A percentile compares a stretch with the other conserved stretches of the same genome.
Evolutionary conservation across 257 asterid species (phyloP).

Genomic region (Euphrasia confusa): DNA sequence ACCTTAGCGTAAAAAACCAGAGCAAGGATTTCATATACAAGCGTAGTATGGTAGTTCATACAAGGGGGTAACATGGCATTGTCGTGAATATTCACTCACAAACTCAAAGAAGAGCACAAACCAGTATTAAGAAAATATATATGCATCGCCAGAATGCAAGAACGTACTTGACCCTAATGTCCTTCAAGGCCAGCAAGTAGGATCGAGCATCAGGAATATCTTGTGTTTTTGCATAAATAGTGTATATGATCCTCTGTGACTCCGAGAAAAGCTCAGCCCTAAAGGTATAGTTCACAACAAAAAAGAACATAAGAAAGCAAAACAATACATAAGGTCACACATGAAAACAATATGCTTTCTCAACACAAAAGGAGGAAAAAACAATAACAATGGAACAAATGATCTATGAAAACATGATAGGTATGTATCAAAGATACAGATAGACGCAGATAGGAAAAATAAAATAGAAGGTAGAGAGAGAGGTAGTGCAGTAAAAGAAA

Average conservation of each 20-base stretch:
- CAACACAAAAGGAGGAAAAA: neutral
- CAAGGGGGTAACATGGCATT: neutral
- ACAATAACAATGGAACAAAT: neutral
- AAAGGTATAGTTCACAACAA: slow-evolving; percentile 20
- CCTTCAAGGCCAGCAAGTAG: slow-evolving; percentile 68
- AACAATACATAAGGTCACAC: neutral
- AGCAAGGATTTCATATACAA: neutral
- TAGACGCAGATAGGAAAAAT: neutral
- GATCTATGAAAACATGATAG: neutral
- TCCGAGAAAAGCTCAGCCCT: slow-evolving; percentile 87
- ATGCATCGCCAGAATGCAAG: slow-evolving; percentile 18
- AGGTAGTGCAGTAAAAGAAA: no score
- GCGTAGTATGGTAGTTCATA: neutral
- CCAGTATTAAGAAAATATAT: neutral
- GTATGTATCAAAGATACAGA: neutral
- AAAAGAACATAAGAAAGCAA: neutral
- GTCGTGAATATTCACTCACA: slow-evolving; percentile 11
- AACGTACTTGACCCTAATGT: slow-evolving; percentile 83
- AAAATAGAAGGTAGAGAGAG: neutral
- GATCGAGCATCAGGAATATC: slow-evolving; percentile 90
- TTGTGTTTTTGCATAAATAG: slow-evolving; percentile 64
- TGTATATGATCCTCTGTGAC: slow-evolving; percentile 80
- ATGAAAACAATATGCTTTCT: neutral
- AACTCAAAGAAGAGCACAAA: neutral
- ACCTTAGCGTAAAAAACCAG: neutral